Evolutionary conservation across 305 asterid genomes (phyloP).

Genomic region (Stenogyne calaminthoides): DNA sequence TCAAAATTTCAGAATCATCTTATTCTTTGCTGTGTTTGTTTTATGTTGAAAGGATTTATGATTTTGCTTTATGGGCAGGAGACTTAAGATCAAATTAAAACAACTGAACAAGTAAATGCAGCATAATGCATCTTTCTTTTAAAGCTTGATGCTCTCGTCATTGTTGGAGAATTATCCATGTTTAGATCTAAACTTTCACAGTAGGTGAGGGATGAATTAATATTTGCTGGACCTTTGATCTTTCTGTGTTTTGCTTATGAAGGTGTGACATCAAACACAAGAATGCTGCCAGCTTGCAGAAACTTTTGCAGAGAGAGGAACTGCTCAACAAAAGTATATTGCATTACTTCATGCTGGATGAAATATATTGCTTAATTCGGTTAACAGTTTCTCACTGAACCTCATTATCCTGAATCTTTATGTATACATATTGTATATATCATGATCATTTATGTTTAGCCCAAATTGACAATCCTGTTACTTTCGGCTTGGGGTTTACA

Average conservation of each 20-base stretch:
- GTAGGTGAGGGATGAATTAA: constrained; percentile 6
- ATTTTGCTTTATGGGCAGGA: constrained; percentile 94
- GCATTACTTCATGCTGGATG: constrained; percentile 20
- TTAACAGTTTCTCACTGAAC: neutral
- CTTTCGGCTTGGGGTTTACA: constrained; percentile 18
- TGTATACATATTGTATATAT: neutral
- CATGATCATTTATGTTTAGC: neutral
- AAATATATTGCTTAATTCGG: neutral
- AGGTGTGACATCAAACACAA: constrained; percentile 99
- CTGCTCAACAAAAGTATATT: constrained; percentile 68
- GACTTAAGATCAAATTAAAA: constrained; percentile 95
- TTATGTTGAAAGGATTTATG: constrained; percentile 79
- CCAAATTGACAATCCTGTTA: constrained; percentile 8
- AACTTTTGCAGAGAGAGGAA: constrained; percentile 87
- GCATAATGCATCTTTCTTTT: constrained; percentile 77
- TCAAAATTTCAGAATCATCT: neutral
- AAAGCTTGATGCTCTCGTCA: constrained; percentile 86
- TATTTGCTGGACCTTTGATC: constrained; percentile 30
- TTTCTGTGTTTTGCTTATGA: constrained; percentile 30
- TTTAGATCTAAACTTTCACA: constrained; percentile 27
- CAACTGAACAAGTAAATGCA: constrained; percentile 91
- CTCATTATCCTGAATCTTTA: neutral
- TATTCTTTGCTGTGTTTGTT: constrained; percentile 21
- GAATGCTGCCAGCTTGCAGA: constrained; percentile 98
- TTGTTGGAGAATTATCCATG: constrained; percentile 80